Evolutionary conservation across 2,329 filamentous ascomycete genomes (phyloP).

Genomic region (Colletotrichum orchidophilum): DNA sequence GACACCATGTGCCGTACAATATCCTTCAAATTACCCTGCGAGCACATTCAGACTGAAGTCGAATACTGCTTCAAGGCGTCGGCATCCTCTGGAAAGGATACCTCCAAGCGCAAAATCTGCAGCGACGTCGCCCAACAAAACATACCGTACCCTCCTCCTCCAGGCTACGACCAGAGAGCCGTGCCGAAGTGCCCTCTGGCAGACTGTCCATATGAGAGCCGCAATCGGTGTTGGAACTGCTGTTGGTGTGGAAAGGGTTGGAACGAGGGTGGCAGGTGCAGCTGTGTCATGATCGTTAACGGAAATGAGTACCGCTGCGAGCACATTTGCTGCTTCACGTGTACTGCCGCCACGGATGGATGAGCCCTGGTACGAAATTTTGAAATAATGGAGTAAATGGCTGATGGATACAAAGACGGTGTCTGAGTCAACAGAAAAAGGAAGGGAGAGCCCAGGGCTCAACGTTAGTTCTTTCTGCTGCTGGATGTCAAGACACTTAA

Average conservation of each 20-base stretch:
- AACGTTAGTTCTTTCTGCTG: not conserved
- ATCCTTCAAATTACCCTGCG: slow-evolving; percentile 60
- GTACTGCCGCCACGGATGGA: slow-evolving; percentile 52
- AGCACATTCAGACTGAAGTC: slow-evolving; percentile 57
- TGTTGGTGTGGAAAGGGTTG: slow-evolving; percentile 65
- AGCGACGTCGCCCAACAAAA: slow-evolving; percentile 52
- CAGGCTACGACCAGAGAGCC: slow-evolving; percentile 47
- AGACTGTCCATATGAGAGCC: slow-evolving; percentile 59
- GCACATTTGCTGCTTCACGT: slow-evolving; percentile 63
- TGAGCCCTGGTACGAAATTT: not conserved
- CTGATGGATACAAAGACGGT: not conserved
- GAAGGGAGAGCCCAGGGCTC: not conserved
- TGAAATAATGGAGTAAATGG: not conserved
- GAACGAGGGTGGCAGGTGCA: slow-evolving; percentile 60
- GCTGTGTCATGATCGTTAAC: slow-evolving; percentile 62
- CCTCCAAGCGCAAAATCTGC: slow-evolving; percentile 49
- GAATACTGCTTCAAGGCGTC: slow-evolving; percentile 56
- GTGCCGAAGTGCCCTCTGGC: slow-evolving; percentile 55
- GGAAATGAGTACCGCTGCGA: slow-evolving; percentile 60
- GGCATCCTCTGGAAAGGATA: slow-evolving; percentile 37
- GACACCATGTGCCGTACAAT: slow-evolving; percentile 59
- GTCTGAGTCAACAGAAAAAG: not conserved
- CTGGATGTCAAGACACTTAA: not conserved
- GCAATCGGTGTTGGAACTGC: slow-evolving; percentile 62
- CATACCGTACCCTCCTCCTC: slow-evolving; percentile 58